phyloP scores from a whole-genome alignment of 2,329 filamentous ascomycete species.

The Diaporthe batatas region DNA sequence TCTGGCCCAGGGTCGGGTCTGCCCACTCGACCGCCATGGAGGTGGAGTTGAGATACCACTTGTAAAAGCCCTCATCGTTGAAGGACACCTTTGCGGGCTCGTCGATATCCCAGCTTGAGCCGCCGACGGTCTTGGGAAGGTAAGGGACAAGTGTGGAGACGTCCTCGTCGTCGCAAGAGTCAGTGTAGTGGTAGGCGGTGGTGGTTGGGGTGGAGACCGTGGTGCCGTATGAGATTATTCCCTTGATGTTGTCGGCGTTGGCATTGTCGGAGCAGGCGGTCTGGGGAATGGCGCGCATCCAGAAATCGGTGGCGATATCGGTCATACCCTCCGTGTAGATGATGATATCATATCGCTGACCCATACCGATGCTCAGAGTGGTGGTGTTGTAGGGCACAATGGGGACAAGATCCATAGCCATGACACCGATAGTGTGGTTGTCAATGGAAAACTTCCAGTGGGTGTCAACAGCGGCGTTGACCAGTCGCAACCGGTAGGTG shows the following conservation, averaged over 20 bases:
- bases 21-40: conserved; percentile 61
- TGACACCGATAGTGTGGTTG: conserved; percentile 60
- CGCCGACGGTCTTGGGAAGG: conserved; percentile 51
- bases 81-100: conserved; percentile 47
- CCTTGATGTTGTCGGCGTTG: conserved; percentile 59
- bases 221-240: conserved; percentile 61
- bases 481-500: conserved; percentile 51
- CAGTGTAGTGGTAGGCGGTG: conserved; percentile 37
- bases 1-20: conserved; percentile 57
- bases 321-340: conserved; percentile 52
- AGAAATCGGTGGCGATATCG: conserved; percentile 56
- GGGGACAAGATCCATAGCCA: conserved; percentile 62
- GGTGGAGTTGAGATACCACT: conserved; percentile 63
- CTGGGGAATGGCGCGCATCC: conserved; percentile 62
- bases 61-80: conserved; percentile 54
- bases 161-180: conserved; percentile 54
- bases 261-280: conserved; percentile 56
- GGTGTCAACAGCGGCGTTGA: conserved; percentile 37
- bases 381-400: conserved; percentile 61
- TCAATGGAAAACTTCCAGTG: conserved; percentile 56
- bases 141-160: conserved; percentile 51
- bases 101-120: conserved; percentile 48
- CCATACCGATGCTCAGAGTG: conserved; percentile 64
- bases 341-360: conserved; percentile 62
- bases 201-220: conserved; percentile 42